These are phyloP conservation scores for Venturiaceae sp. DNA, from an alignment of 2,329 filamentous ascomycete genomes.

Conservation along the genomic window DNA sequence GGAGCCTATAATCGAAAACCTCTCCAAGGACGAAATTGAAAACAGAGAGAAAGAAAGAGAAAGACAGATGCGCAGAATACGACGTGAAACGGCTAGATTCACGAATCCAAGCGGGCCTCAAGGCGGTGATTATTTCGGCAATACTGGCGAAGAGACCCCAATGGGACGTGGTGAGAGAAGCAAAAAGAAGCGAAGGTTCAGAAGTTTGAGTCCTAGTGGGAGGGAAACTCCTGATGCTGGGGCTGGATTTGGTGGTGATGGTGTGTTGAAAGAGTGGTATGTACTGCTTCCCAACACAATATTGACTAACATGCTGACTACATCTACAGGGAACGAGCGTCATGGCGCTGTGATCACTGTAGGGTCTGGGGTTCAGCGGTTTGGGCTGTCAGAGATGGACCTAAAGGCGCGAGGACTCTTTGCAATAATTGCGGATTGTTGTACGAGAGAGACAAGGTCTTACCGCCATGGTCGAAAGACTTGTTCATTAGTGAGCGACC, in stretches of 20 bases:
- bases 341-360: constrained; percentile 86
- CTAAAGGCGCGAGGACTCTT: constrained; percentile 72
- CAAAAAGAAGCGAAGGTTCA: constrained; percentile 90
- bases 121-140: constrained; percentile 55
- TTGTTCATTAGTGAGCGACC: constrained; percentile 25
- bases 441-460: constrained; percentile 76
- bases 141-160: constrained; percentile 56
- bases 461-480: constrained; percentile 68
- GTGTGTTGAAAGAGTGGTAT: constrained; percentile 39
- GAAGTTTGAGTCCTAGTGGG: constrained; percentile 75
- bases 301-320: constrained; percentile 13
- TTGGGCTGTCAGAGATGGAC: constrained; percentile 92
- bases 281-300: constrained; percentile 10
- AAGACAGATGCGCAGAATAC: constrained; percentile 73
- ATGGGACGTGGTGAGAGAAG: constrained; percentile 88
- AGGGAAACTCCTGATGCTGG: constrained; percentile 70
- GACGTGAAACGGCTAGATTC: constrained; percentile 86
- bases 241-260: constrained; percentile 60
- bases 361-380: constrained; percentile 79
- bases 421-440: constrained; percentile 90
- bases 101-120: constrained; percentile 41
- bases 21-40: constrained; percentile 95
- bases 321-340: constrained; percentile 54
- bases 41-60: constrained; percentile 93
- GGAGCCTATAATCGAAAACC: constrained; percentile 42